Conservation (phyloP, 225 moss, liverwort and hornwort genomes). For the Straminergon stramineum region DNA sequence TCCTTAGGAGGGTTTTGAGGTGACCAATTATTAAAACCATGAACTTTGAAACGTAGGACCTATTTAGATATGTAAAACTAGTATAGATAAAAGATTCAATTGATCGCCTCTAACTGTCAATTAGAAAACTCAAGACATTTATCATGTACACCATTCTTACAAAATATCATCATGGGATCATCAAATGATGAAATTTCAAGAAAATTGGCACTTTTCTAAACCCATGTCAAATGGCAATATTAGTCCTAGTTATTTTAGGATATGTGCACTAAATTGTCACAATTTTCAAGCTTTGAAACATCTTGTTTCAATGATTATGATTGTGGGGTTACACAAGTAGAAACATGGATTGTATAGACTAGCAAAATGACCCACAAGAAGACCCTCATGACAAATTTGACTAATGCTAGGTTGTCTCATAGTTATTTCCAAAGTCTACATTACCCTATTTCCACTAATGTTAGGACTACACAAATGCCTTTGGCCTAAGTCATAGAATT, state of each 20-base stretch:
- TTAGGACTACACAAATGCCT: background rate
- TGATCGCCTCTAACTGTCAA: too few species aligned
- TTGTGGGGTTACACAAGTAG: background rate
- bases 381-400: background rate
- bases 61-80: background rate
- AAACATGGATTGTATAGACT: background rate
- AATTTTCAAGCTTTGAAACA: background rate
- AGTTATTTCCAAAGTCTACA: background rate
- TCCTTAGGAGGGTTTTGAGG: background rate
- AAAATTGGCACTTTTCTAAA: background rate
- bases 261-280: background rate
- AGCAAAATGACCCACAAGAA: background rate
- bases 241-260: background rate
- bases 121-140: too few species aligned
- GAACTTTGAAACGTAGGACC: background rate
- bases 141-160: background rate
- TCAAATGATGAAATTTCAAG: background rate
- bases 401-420: fast-evolving
- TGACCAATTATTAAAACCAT: background rate
- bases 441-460: background rate
- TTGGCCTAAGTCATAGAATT: background rate
- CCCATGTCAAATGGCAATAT: background rate
- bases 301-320: fast-evolving
- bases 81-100: too few species aligned
- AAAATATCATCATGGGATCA: background rate